Evolutionary conservation across 306 rosid species (phyloP), one percentile per base, ranked within the genome.

Genomic region (Myrica gale): DNA sequence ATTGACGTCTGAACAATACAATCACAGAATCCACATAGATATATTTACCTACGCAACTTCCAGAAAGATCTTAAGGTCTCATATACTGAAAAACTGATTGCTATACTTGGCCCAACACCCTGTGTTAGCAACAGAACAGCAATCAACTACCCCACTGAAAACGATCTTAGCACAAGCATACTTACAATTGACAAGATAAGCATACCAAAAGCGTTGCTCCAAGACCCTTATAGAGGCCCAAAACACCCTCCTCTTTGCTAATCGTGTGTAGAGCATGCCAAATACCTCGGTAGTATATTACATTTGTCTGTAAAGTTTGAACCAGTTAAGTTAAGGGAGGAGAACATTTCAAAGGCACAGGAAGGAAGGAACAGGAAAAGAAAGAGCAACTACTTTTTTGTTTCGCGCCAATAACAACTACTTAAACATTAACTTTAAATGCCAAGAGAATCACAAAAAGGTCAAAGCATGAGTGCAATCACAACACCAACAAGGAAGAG

Each of bases 51-150:
- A 26, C 80, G 77, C 37, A 85, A 81, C 76, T 88, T 88, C 99
- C 99, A 96, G 81, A 75, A 83, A 60, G 96, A 86, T 86, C 98
- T 90, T 82, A 96, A 82, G 52, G 83, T 83, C 82, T 96, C 99
- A 51, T 96, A 96, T 37, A 84, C 98, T n/a, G 98, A 82, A 82
- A 96, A 96, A 87, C 98, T 92, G 80, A 96, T 92, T 12, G 99
- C 98, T 76, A 96, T 88, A 78, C 80, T 96, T 71, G 99, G 99
- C 61, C 97, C 99, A 8, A 96, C 99, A 71, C 97, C 93, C 99
- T 96, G 90, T 77, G 82, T 75, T 61, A 74, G 66, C 72, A 60
- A 80, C 52, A 79, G 65, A 20, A 65, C 72, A 51, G 32, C 45
- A 42, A 60, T 73, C 50, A 79, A 84, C 67, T 74, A 71, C 52